These are phyloP conservation scores for Guadua angustifolia DNA, from an alignment of 176 grass and related monocot genomes.

Conservation along the genomic window DNA sequence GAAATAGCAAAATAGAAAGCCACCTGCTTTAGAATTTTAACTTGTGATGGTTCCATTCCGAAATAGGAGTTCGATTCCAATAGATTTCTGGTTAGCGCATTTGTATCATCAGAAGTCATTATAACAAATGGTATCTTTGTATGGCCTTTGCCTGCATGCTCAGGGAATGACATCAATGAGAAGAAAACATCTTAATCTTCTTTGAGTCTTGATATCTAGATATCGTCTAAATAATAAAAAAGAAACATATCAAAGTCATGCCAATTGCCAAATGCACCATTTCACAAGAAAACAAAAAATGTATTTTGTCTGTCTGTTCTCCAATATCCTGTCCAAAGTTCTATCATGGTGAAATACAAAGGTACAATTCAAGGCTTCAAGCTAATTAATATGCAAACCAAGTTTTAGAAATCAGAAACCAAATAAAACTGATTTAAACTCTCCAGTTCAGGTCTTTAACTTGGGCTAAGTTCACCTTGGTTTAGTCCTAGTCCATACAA, in stretches of 20 bases:
- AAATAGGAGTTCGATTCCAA: conserved; percentile 89
- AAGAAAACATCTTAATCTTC: neutral
- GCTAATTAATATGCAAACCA: neutral
- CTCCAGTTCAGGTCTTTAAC: neutral
- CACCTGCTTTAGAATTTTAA: conserved; percentile 95
- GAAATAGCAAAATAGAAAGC: neutral
- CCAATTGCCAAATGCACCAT: neutral
- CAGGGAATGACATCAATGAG: conserved; percentile 29
- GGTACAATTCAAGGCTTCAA: neutral
- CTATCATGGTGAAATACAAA: neutral
- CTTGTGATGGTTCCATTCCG: conserved; percentile 91
- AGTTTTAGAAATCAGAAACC: conserved; percentile 21
- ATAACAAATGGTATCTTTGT: conserved; percentile 85
- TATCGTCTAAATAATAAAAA: neutral
- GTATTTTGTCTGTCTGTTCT: neutral
- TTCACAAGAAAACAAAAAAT: neutral
- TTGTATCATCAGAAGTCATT: conserved; percentile 98
- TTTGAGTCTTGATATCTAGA: neutral
- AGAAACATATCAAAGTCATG: neutral
- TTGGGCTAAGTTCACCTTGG: neutral
- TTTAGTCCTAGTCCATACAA: neutral
- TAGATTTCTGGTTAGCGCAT: conserved; percentile 71
- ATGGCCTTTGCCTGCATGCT: conserved; percentile 45
- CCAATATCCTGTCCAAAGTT: neutral
- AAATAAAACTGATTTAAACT: neutral